Conservation (phyloP, 73 alveolate species). For the Diophrys appendiculata region DNA sequence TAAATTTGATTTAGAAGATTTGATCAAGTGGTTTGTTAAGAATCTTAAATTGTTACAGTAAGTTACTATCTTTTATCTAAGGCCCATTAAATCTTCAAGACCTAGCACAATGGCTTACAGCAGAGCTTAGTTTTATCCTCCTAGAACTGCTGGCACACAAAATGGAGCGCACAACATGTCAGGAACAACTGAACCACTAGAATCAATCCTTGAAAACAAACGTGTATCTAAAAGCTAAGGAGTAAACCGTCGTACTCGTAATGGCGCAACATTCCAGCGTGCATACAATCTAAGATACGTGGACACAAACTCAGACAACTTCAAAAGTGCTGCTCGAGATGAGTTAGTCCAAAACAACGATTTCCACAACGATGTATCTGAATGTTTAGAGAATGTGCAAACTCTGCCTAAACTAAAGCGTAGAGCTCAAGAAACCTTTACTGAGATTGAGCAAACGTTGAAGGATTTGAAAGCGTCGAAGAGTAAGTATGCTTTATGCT, state of each 20-base stretch:
- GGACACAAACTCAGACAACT: not conserved
- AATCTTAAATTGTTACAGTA: conserved; percentile 6
- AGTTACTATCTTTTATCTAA: not conserved
- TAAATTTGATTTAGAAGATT: conserved; percentile 1
- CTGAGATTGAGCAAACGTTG: not conserved
- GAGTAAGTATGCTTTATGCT: no score
- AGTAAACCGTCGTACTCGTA: no score
- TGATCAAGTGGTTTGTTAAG: conserved; percentile 21
- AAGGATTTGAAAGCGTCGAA: conserved; percentile 3
- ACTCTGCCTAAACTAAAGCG: conserved; percentile 15
- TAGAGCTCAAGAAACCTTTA: conserved; percentile 2
- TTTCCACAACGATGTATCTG: conserved; percentile 14
- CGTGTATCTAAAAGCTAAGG: no score
- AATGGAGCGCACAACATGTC: no score
- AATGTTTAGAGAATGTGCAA: conserved; percentile 6
- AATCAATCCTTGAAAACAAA: no score
- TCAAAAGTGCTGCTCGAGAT: not conserved
- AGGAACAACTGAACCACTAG: no score
- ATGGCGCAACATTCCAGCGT: not conserved
- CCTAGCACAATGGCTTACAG: no score
- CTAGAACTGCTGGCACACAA: no score
- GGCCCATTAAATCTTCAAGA: not conserved
- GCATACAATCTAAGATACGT: not conserved
- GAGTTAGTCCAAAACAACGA: conserved; percentile 12
- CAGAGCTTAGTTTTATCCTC: no score